Percentiles rank a stretch among this genome's conserved stretches.
Conservation (phyloP, 2,329 filamentous ascomycete genomes). For the Sclerotinia minor region DNA sequence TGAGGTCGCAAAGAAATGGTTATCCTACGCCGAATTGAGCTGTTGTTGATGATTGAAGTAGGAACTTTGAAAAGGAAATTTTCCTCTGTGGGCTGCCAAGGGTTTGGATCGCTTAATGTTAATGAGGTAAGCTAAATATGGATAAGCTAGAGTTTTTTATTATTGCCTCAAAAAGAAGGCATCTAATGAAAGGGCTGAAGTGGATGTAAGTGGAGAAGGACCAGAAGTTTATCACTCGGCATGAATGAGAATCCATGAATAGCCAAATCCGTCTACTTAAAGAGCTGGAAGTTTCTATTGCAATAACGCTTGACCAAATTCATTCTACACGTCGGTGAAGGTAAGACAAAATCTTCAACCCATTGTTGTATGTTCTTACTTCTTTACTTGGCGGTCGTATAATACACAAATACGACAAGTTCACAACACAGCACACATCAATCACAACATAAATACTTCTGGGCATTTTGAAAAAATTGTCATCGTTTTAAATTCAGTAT, state of each 20-base stretch:
- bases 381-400: too few relatives aligned
- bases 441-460: background rate
- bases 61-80: constrained; percentile 18
- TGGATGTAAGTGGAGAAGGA: background rate
- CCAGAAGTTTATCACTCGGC: too few relatives aligned
- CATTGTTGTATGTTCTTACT: too few relatives aligned
- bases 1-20: constrained; percentile 68
- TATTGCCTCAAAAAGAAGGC: background rate
- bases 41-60: constrained; percentile 28
- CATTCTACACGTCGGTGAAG: constrained; percentile 4
- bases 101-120: constrained; percentile 26
- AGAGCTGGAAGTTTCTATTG: constrained; percentile 1
- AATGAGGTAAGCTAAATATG: background rate
- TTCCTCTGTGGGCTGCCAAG: constrained; percentile 34
- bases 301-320: background rate
- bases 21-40: constrained; percentile 48
- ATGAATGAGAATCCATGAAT: background rate
- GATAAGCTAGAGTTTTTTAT: accelerated
- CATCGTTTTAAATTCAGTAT: constrained; percentile 25
- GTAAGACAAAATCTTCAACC: background rate
- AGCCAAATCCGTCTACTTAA: background rate
- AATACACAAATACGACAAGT: background rate
- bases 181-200: background rate
- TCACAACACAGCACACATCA: background rate
- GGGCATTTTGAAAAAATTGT: background rate